Evolutionary conservation across 768 basidiomycete genomes (phyloP), one percentile per base, ranked within the genome.

Genomic region (Psilocybe subaeruginosa): DNA sequence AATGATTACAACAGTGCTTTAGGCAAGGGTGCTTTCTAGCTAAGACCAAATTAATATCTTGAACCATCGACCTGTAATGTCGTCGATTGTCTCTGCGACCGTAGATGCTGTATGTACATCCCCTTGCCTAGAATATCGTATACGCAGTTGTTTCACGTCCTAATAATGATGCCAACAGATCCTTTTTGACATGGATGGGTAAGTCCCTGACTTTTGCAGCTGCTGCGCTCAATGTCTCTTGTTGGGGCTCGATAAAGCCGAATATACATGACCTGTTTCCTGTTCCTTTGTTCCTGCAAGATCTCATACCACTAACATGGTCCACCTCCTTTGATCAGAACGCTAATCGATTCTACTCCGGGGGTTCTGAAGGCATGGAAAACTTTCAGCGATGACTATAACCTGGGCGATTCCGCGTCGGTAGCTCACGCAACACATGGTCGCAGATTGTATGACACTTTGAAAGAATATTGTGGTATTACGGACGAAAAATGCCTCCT

Each of bases 331-430:
- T 45, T 53, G 23, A 54, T 11, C 68, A 91, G 89, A 45, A 92
- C 89, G 5, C 80, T 90, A 60, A 84, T 90, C 68, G 92, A 94
- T 74, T 93, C 92, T 2, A 94, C 92, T 4, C 91, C 91, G 1
- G 93, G 92, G 3, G 89, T 94, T n/a, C 64, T 86, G 54, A 82
- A 82, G 61, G 89, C 91, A 7, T 95, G 93, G 93, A 77, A 83
- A 53, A 84, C 77, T 48, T 95, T 92, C 70, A 79, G 82, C 43
- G 77, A 74, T 45, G 82, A 90, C 59, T 92, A 92, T 63, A 71
- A 75, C 67, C 77, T 88, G 31, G 82, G 82, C 1, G 81, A 82
- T 64, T 76, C 78, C 41, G 63, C 73, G 14, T 68, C 69, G 11
- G 74, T 88, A 16, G 82, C 83, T 3, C 83, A 87, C 65, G 77